phyloP scores from a whole-genome alignment of 2,329 filamentous ascomycete genomes.

The Magnaporthales sp. region DNA sequence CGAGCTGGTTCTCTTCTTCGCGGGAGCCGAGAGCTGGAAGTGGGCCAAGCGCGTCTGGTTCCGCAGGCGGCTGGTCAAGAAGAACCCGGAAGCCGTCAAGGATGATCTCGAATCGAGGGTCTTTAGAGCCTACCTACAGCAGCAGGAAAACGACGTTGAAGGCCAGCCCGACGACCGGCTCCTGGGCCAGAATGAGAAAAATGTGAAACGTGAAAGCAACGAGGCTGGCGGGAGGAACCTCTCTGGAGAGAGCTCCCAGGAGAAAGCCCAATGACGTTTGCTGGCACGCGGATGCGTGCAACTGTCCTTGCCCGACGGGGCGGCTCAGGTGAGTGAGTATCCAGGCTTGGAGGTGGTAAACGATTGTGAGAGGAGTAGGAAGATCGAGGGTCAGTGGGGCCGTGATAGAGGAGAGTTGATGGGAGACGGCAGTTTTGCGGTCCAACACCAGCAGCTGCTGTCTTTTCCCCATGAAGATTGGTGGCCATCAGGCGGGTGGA shows the following conservation, averaged over 20 bases:
- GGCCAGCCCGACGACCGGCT: neutral
- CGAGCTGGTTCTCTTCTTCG: conserved; percentile 35
- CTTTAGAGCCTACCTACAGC: conserved; percentile 3
- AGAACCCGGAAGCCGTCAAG: neutral
- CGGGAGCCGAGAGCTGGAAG: conserved; percentile 41
- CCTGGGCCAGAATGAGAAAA: neutral
- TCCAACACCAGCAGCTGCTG: neutral
- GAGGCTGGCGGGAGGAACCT: neutral
- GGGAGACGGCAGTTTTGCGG: neutral
- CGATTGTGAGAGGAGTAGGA: neutral
- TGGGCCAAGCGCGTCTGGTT: conserved; percentile 30
- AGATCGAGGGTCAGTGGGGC: too few species aligned
- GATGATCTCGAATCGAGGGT: conserved; percentile 5
- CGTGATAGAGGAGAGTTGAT: neutral
- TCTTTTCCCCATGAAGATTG: neutral
- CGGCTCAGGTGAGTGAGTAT: neutral
- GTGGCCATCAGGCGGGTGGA: neutral
- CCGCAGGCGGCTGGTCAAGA: neutral
- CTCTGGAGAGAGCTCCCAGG: neutral
- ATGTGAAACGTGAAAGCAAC: neutral
- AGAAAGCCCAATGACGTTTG: conserved; percentile 5
- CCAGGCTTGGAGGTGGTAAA: neutral
- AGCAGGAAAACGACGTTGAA: neutral
- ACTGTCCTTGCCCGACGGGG: neutral
- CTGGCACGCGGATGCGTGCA: neutral